These are phyloP conservation scores for Plasmodium ovale DNA, from an alignment of 169 alveolate genomes.

Conservation along the genomic window DNA sequence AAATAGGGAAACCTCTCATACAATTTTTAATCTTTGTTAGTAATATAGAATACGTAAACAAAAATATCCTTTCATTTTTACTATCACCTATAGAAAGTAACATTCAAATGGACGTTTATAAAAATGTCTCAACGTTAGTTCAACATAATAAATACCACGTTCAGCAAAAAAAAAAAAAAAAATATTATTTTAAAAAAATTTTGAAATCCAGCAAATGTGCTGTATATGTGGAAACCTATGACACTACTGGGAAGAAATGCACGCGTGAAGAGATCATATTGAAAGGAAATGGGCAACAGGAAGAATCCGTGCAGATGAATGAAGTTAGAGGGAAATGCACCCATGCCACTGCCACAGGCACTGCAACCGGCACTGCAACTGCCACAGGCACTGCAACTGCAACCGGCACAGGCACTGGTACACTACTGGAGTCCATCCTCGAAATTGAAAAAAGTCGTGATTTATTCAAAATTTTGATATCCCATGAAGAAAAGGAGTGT, in stretches of 20 bases:
- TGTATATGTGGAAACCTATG: background rate
- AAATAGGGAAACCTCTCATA: conserved; percentile 42
- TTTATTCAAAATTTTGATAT: conserved; percentile 22
- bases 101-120: conserved; percentile 23
- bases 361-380: too few relatives aligned
- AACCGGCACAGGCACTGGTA: background rate
- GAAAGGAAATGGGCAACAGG: background rate
- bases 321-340: background rate
- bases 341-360: too few relatives aligned
- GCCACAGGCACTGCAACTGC: too few relatives aligned
- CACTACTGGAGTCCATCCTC: conserved; percentile 33
- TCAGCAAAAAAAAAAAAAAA: conserved; percentile 17
- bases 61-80: conserved; percentile 41
- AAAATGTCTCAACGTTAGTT: background rate
- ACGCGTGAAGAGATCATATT: background rate
- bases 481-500: conserved; percentile 46
- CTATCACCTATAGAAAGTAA: conserved; percentile 23
- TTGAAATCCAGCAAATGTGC: background rate
- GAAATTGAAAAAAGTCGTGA: conserved; percentile 2
- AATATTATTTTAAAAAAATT: conserved; percentile 2
- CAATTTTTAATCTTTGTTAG: conserved; percentile 50
- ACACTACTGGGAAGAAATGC: background rate
- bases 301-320: background rate
- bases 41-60: conserved; percentile 56
- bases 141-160: background rate